These are phyloP conservation scores for Botrytis medusae DNA, from an alignment of 2,329 filamentous ascomycete species.

Conservation along the genomic window DNA sequence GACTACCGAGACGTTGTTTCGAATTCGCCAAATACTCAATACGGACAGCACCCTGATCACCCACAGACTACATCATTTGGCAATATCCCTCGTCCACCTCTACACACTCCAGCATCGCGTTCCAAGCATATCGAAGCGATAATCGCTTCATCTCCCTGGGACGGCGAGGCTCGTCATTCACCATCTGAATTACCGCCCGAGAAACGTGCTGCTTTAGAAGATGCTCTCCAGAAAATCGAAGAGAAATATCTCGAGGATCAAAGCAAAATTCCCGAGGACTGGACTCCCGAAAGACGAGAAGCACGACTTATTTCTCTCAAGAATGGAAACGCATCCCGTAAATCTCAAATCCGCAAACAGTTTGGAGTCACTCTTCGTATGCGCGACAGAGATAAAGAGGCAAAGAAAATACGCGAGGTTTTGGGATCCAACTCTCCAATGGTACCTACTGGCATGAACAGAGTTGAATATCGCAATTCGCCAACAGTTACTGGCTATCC, in stretches of 20 bases:
- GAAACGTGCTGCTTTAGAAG: conserved; percentile 27
- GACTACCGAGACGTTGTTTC: conserved; percentile 16
- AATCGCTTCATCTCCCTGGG: conserved; percentile 10
- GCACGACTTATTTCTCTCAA: conserved; percentile 29
- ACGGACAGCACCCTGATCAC: neutral
- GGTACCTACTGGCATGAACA: neutral
- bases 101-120: conserved; percentile 22
- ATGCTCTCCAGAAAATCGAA: conserved; percentile 30
- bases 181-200: conserved; percentile 32
- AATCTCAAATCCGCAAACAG: conserved; percentile 34
- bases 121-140: conserved; percentile 13
- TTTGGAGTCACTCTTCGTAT: conserved; percentile 37
- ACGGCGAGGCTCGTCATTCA: conserved; percentile 25
- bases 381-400: conserved; percentile 34
- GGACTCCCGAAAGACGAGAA: conserved; percentile 21
- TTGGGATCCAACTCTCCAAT: neutral
- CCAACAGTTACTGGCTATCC: neutral
- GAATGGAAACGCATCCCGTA: conserved; percentile 35
- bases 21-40: neutral
- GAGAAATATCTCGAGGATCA: conserved; percentile 24
- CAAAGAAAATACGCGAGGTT: conserved; percentile 16
- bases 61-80: neutral
- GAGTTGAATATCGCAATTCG: neutral
- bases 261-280: conserved; percentile 19
- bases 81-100: conserved; percentile 24